Base-by-base conservation (phyloP, 139 green algal species). In the Penium margaritaceum region DNA sequence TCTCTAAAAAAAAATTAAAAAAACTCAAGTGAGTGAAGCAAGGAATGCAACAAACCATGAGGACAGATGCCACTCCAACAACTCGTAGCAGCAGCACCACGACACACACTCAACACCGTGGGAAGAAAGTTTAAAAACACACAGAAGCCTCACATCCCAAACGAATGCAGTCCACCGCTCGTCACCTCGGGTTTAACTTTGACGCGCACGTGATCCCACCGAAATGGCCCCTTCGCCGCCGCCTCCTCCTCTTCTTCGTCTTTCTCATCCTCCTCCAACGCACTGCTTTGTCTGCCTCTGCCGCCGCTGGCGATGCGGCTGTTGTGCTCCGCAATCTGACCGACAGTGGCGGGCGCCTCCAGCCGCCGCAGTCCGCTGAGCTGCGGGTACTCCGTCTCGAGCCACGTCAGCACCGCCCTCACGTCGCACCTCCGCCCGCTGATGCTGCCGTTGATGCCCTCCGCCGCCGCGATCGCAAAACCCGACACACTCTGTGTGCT, bases 371-470 rank as follows among this genome's bases (percentile, higher is more conserved):
- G 17, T 24, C 7, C 5, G 32, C 14, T 29, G 5, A 76, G 58
- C 15, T 61, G 68, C 38, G 68, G 38, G 58, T 76, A 5, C n/a
- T n/a, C n/a, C 14, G 55, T 9, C 9, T 29, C 21, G 24, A 76
- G 54, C 12, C 5, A 34, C 14, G 60, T 5, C 29, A 76, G 39
- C 24, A 76, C 57, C 21, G 55, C 29, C 24, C 76, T 29, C 12
- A 76, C 32, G 24, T 5, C 68, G 12, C 7, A 7, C 32, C 58
- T 74, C 27, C 62, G 76, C 21, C 68, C 68, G 27, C 68, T 75
- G 37, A 76, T 57, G 68, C 68, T 76, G 38, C 68, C 68, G 39
- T 76, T 76, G 15, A 76, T 76, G 55, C 68, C 68, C 68, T 76
- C 68, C 17, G 68, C 62, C 55, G 68, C 68, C 57, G 76, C 9